Conservation (phyloP, 1,284 basidiomycete genomes). For the Xerocomus amazonicus region DNA sequence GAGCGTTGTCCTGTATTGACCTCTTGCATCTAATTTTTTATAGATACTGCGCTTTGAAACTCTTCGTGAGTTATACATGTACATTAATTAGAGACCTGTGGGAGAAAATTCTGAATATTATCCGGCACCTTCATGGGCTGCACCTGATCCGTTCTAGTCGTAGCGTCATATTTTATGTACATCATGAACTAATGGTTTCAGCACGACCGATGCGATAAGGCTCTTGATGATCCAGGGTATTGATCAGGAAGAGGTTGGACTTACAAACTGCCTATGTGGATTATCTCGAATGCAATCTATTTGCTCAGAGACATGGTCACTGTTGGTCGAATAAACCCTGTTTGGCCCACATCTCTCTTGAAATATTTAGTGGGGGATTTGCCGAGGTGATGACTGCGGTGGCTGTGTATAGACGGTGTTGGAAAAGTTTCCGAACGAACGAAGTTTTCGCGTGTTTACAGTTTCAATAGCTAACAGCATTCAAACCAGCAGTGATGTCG, state of each 20-base stretch:
- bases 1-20: slow-evolving; percentile 29
- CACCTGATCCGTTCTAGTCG: neutral
- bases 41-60: slow-evolving; percentile 54
- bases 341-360: too few species aligned
- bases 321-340: too few species aligned
- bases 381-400: slow-evolving; percentile 18
- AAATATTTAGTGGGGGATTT: too few species aligned
- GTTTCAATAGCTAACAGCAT: slow-evolving; percentile 9
- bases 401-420: slow-evolving; percentile 25
- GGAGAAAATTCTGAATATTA: slow-evolving; percentile 2
- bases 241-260: too few species aligned
- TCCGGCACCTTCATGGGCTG: neutral
- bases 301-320: too few species aligned
- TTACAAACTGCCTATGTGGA: too few species aligned
- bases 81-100: slow-evolving; percentile 2
- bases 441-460: slow-evolving; percentile 37
- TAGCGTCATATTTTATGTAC: too few species aligned
- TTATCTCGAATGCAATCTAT: too few species aligned
- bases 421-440: too few species aligned
- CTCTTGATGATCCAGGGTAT: too few species aligned
- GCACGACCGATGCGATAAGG: too few species aligned
- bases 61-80: slow-evolving; percentile 1
- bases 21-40: slow-evolving; percentile 2
- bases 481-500: slow-evolving; percentile 34
- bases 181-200: too few species aligned